Base-by-base conservation (phyloP, 805 yeast species). In the Danielia reshetovae region DNA sequence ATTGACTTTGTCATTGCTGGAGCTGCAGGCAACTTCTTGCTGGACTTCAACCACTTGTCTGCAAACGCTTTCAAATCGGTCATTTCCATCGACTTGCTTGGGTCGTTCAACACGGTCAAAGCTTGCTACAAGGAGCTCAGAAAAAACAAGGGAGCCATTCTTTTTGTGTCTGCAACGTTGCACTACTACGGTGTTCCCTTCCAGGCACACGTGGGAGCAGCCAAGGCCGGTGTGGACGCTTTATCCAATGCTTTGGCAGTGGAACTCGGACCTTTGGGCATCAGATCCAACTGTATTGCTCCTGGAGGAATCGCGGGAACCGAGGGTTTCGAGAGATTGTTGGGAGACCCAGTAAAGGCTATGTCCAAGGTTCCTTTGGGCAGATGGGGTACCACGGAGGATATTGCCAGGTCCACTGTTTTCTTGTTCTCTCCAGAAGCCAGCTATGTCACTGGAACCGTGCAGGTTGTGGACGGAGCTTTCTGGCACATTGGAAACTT, bases 191-290 rank as follows among this genome's bases (percentile, higher is more conserved):
- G 97, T 8, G 77, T 84, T 18, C 95, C 96, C 10, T 79, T 83
- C 65, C 97, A 90, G 61, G 51, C 79, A 5, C 97, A 90, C 52
- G 96, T 88, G 3, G 82, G 89, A 5, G 96, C 97, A 0, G 97
- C 97, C 3, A 90, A 90, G 61, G 96, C 97, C 1, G 97, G 96
- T 17, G 73, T 90, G 27, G 97, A 90, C 57, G 94, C 96, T 3
- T 66, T 89, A 24, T 77, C 86, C 18, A 79, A 82, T 45, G 81
- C 88, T 2, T 61, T 89, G 39, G 95, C 96, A 2, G 93, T 88
- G 5, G 97, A 89, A 60, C 68, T 86, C 35, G 97, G 97, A 1
- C 95, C 96, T 2, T 55, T 85, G 36, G 97, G 97, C 4, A 73
- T 89, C 28, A 74, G 93, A 37, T 74, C 79, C 29, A 89, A 90